Evolutionary conservation across 768 basidiomycete species (phyloP).

Genomic region (Fistulinella prunicolor): DNA sequence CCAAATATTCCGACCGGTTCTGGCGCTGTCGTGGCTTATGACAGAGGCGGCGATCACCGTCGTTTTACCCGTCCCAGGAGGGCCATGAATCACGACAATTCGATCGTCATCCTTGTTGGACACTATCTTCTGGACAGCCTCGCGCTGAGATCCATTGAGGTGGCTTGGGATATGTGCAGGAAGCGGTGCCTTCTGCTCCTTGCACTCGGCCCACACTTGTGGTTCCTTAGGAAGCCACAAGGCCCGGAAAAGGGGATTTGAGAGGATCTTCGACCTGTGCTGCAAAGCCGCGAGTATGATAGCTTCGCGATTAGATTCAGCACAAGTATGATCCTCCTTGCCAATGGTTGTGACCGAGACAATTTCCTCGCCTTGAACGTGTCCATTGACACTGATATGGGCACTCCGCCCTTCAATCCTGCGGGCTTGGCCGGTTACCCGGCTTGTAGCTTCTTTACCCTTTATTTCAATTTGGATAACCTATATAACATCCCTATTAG

Average conservation of each 20-base stretch:
- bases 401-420: constrained; percentile 38
- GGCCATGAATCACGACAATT: constrained; percentile 32
- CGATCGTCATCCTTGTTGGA: constrained; percentile 21
- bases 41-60: constrained; percentile 40
- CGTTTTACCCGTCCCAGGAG: constrained; percentile 46
- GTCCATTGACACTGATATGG: constrained; percentile 25
- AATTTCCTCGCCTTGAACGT: constrained; percentile 16
- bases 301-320: constrained; percentile 38
- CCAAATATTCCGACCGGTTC: constrained; percentile 29
- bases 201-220: constrained; percentile 14
- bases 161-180: not conserved
- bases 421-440: constrained; percentile 21
- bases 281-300: constrained; percentile 26
- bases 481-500: constrained; percentile 5
- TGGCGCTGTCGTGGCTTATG: constrained; percentile 17
- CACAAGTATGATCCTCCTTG: constrained; percentile 51
- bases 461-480: constrained; percentile 18
- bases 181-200: not conserved
- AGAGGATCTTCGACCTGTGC: constrained; percentile 9
- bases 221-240: constrained; percentile 28
- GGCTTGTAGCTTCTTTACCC: not conserved
- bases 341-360: constrained; percentile 48
- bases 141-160: constrained; percentile 29
- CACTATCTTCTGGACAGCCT: constrained; percentile 31
- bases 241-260: constrained; percentile 23